phyloP scores from a whole-genome alignment of 208 protist species.

The Herpetomonas tarakana region DNA sequence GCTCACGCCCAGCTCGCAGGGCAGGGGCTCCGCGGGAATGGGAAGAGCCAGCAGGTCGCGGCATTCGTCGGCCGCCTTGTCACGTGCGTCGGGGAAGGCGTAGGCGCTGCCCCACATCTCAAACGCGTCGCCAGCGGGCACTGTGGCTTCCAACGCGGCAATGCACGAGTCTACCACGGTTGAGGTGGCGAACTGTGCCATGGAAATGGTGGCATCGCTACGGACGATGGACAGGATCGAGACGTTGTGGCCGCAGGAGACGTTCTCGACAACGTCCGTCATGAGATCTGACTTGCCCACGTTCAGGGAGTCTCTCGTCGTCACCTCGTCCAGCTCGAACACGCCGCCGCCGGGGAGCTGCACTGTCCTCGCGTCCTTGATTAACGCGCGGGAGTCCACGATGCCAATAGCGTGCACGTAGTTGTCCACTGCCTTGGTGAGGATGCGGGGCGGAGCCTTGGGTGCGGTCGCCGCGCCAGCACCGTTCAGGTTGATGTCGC shows the following conservation, averaged over 20 bases:
- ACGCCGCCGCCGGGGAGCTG: conserved; percentile 12
- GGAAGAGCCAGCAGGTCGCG: conserved; percentile 26
- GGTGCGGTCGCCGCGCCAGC: background rate
- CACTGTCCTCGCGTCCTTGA: conserved; percentile 21
- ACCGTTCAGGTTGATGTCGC: background rate
- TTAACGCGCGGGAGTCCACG: conserved; percentile 16
- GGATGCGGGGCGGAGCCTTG: conserved; percentile 7
- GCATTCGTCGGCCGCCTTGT: conserved; percentile 6
- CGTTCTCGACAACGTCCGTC: conserved; percentile 34
- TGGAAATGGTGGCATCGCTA: conserved; percentile 8
- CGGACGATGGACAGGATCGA: conserved; percentile 30
- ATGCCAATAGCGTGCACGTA: conserved; percentile 32
- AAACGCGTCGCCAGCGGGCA: conserved; percentile 21
- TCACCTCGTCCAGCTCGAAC: conserved; percentile 43
- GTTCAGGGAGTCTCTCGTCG: conserved; percentile 9
- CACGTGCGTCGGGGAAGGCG: conserved; percentile 12
- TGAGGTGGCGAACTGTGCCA: conserved; percentile 16
- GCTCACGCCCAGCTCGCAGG: conserved; percentile 34
- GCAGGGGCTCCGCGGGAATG: background rate
- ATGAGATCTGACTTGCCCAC: conserved; percentile 36
- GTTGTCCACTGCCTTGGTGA: conserved; percentile 42
- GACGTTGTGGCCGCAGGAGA: conserved; percentile 45
- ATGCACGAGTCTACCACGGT: conserved; percentile 29
- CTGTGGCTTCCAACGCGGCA: conserved; percentile 5
- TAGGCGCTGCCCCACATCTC: conserved; percentile 25